Evolutionary conservation across 73 alveolate genomes (phyloP).

Genomic region (Breviolum minutum): DNA sequence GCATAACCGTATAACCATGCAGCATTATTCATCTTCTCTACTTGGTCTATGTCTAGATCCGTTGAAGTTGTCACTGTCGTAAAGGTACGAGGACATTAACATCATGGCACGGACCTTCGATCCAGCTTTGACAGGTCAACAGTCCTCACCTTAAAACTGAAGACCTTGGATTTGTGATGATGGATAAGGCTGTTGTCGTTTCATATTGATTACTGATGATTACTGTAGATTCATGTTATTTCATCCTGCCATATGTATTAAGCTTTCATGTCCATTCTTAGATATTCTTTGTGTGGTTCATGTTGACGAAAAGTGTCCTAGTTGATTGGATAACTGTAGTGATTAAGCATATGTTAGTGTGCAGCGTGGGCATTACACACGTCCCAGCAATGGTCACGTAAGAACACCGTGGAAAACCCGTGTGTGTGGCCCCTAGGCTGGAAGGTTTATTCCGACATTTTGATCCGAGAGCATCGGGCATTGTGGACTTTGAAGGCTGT

Average conservation of each 20-base stretch:
- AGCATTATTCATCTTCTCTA: background rate
- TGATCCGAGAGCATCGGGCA: constrained; percentile 87
- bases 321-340: too few relatives aligned
- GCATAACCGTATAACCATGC: background rate
- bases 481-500: constrained; percentile 83
- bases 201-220: too few relatives aligned
- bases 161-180: background rate
- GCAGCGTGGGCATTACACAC: too few relatives aligned
- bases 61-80: background rate
- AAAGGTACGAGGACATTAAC: constrained; percentile 62
- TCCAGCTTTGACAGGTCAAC: constrained; percentile 64
- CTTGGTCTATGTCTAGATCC: background rate
- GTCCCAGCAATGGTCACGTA: too few relatives aligned
- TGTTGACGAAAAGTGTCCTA: too few relatives aligned
- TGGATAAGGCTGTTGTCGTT: too few relatives aligned
- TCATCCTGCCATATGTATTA: too few relatives aligned
- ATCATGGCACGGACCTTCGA: constrained; percentile 76
- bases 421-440: background rate
- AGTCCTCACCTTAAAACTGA: constrained; percentile 8
- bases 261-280: too few relatives aligned
- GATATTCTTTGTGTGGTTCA: too few relatives aligned
- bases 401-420: background rate
- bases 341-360: too few relatives aligned
- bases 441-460: constrained; percentile 67
- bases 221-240: too few relatives aligned